Evolutionary conservation across 164 flowering plant genomes (phyloP).

Genomic region (Vitis riparia): DNA sequence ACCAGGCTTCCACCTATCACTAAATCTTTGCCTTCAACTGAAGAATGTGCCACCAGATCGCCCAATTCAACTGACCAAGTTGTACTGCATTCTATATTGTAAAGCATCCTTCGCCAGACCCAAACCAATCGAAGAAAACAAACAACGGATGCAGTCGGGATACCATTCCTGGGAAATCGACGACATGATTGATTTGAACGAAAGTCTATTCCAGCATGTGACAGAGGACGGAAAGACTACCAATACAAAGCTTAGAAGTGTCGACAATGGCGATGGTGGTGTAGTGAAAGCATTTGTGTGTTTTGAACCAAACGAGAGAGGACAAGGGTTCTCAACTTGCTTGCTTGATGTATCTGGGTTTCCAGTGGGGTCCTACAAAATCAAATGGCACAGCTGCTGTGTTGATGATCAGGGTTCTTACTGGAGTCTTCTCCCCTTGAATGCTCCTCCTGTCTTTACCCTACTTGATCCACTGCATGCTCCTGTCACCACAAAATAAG

Average conservation of each 20-base stretch:
- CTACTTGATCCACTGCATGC: slow-evolving; percentile 13
- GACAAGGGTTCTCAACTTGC: slow-evolving; percentile 84
- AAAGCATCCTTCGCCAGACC: slow-evolving; percentile 25
- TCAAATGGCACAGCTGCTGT: slow-evolving; percentile 74
- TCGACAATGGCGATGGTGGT: slow-evolving; percentile 11
- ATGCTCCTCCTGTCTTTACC: slow-evolving; percentile 51
- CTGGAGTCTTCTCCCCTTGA: slow-evolving; percentile 71
- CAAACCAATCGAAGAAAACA: slow-evolving; percentile 13
- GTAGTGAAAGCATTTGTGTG: slow-evolving; percentile 30
- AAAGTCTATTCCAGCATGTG: slow-evolving; percentile 42
- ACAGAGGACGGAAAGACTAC: slow-evolving; percentile 12
- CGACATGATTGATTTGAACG: slow-evolving; percentile 49
- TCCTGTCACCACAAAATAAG: background rate
- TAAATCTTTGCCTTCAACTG: slow-evolving; percentile 74
- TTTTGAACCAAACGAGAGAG: slow-evolving; percentile 50
- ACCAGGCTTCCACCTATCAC: slow-evolving; percentile 56
- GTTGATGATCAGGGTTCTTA: slow-evolving; percentile 54
- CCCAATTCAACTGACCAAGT: slow-evolving; percentile 25
- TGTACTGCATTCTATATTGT: slow-evolving; percentile 60
- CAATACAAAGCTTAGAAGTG: slow-evolving; percentile 5
- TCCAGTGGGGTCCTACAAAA: slow-evolving; percentile 62
- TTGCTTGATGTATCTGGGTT: slow-evolving; percentile 74
- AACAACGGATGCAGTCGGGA: slow-evolving; percentile 9
- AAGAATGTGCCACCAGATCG: slow-evolving; percentile 39
- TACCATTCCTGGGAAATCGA: slow-evolving; percentile 37